Base-by-base conservation (phyloP, 1,284 basidiomycete genomes). In the Ganoderma leucocontextum region DNA sequence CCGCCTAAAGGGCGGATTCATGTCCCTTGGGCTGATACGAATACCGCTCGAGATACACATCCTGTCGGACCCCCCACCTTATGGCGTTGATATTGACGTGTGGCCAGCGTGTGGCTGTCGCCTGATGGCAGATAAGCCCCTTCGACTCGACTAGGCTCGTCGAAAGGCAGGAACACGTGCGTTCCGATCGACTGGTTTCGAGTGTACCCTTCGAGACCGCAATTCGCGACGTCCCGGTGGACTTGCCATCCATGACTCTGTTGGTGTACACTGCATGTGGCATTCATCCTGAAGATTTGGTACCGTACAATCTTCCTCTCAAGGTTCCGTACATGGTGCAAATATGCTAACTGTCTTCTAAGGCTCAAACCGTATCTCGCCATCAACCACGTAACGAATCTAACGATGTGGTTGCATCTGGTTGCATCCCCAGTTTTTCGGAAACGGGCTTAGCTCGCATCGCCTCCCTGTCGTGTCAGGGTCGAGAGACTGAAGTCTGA, bases 11-110 rank as follows among this genome's bases (percentile, higher is more conserved):
- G 47, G 3, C 47, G 47, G 10, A 29, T 29, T 29, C 29, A 25
- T 9, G 22, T 25, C 22, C 10, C 22, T 25, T 12, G 47, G 22
- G 47, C 22, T 12, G 22, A 49, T 25, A 25, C 22, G 22, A 49
- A 49, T 49, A 12, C 22, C 22, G 22, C 47, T 19, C n/a, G 17
- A 47, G 44, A 47, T 47, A 47, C 44, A 22, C 44, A 6, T 47
- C n/a, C 44, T 47, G 29, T 29, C 29, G 44, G 44, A 22, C 44
- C 44, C 19, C 42, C 17, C 19, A 47, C 44, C 44, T n/a, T 44
- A n/a, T n/a, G 44, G 44, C 44, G n/a, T 47, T 47, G 44, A 47
- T 49, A 49, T 49, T 25, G 47, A 49, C 47, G 12, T 47, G 44
- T 49, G 47, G 47, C 47, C 12, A 22, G 25, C 47, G 12, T 47